Evolutionary conservation across 169 alveolate species (phyloP).

Genomic region (Babesia sp.): DNA sequence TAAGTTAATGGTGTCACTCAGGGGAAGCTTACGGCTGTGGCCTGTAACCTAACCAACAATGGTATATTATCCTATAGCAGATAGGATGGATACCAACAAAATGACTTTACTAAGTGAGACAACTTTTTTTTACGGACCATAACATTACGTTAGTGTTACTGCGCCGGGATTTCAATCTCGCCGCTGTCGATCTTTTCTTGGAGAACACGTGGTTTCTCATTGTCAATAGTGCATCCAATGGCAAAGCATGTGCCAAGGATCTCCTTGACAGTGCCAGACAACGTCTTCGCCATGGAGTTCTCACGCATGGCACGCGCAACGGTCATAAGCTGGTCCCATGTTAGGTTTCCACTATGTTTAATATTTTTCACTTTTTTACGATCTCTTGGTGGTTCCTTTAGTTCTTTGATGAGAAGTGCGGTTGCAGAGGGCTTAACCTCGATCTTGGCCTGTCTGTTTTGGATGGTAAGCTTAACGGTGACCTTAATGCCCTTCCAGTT

Average conservation of each 20-base stretch:
- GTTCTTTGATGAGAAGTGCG: slow-evolving; percentile 91
- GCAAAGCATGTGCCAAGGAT: slow-evolving; percentile 95
- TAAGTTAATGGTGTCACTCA: neutral
- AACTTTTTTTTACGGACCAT: neutral
- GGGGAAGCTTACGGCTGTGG: too few species aligned
- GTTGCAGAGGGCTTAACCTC: slow-evolving; percentile 96
- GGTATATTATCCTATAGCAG: too few species aligned
- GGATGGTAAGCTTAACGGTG: slow-evolving; percentile 90
- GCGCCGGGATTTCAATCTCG: slow-evolving; percentile 83
- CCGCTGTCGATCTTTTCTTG: slow-evolving; percentile 88
- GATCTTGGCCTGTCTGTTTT: slow-evolving; percentile 88
- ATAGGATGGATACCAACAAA: too few species aligned
- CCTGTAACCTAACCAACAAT: too few species aligned
- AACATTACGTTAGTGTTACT: slow-evolving; percentile 26
- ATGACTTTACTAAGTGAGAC: too few species aligned
- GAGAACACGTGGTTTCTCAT: slow-evolving; percentile 89
- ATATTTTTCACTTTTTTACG: slow-evolving; percentile 94
- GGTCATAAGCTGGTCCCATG: slow-evolving; percentile 88
- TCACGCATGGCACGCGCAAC: slow-evolving; percentile 92
- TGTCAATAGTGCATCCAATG: slow-evolving; percentile 96
- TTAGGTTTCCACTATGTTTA: slow-evolving; percentile 95
- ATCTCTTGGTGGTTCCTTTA: slow-evolving; percentile 95
- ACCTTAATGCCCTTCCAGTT: slow-evolving; percentile 96
- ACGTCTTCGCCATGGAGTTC: slow-evolving; percentile 86
- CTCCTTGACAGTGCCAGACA: slow-evolving; percentile 95